Evolutionary conservation across 139 green algal species (phyloP).

Genomic region (Chlamydomonas applanata): DNA sequence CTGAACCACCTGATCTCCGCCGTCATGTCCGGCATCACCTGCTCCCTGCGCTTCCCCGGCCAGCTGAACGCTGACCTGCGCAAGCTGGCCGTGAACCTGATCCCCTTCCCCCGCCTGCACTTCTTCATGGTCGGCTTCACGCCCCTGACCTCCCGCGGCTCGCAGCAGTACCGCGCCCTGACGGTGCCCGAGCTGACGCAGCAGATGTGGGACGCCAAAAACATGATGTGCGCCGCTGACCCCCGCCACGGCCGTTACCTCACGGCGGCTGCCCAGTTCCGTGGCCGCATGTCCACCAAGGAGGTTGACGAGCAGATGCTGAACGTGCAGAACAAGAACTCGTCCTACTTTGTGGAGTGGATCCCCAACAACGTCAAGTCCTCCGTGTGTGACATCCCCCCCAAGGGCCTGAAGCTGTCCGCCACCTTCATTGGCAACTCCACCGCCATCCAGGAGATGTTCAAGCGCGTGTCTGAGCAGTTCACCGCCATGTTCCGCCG

Average conservation of each 20-base stretch:
- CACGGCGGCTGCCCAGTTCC: constrained; percentile 94
- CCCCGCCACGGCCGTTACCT: constrained; percentile 94
- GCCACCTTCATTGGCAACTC: constrained; percentile 97
- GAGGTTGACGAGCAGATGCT: constrained; percentile 95
- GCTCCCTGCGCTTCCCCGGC: constrained; percentile 98
- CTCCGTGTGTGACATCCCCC: constrained; percentile 93
- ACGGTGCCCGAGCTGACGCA: constrained; percentile 90
- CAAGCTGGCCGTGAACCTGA: constrained; percentile 99
- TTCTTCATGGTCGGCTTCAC: constrained; percentile 99
- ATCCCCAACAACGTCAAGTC: constrained; percentile 99
- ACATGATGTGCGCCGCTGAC: constrained; percentile 98
- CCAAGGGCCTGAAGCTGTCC: constrained; percentile 94
- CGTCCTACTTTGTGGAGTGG: constrained; percentile 98
- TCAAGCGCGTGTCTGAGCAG: constrained; percentile 91
- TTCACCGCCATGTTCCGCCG: constrained; percentile 98
- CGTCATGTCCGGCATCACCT: constrained; percentile 98
- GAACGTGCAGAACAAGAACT: constrained; percentile 98
- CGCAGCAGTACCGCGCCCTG: constrained; percentile 90
- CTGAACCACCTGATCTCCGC: constrained; percentile 98
- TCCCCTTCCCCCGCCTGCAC: constrained; percentile 70
- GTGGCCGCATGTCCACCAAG: constrained; percentile 87
- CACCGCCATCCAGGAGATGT: constrained; percentile 94
- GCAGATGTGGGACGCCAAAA: constrained; percentile 99
- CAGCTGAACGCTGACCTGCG: constrained; percentile 99
- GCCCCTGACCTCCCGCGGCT: constrained; percentile 86